Conservation (phyloP, 345 rosid species). For the Lumnitzera racemosa region DNA sequence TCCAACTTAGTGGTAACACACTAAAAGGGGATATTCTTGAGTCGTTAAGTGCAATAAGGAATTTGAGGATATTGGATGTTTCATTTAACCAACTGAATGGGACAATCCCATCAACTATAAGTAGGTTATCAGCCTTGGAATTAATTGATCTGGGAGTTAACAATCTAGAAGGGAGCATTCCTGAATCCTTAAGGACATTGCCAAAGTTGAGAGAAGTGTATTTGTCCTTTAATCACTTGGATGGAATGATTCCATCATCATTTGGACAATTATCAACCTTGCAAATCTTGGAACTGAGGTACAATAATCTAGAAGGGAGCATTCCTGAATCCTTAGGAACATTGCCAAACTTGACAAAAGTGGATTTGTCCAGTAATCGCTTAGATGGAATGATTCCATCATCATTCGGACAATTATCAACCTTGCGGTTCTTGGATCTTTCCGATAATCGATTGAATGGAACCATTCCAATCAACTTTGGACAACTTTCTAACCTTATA, state of each 20-base stretch:
- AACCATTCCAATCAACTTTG: background rate
- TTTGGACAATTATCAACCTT: background rate
- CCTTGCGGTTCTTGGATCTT: background rate
- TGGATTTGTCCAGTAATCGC: background rate
- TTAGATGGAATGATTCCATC: background rate
- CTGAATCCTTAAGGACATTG: background rate
- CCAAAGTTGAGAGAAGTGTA: background rate
- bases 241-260: background rate
- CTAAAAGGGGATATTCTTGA: too few species aligned
- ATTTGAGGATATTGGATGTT: background rate
- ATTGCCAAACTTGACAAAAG: background rate
- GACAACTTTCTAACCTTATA: constrained; percentile 1
- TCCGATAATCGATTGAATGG: constrained; percentile 1
- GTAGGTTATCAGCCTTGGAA: too few species aligned
- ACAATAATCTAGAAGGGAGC: background rate
- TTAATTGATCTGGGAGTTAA: too few species aligned
- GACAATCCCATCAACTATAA: background rate
- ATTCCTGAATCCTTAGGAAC: background rate
- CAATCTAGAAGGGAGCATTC: too few species aligned
- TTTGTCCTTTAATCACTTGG: background rate
- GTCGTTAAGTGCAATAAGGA: background rate
- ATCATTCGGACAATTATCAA: background rate
- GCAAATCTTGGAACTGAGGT: too few species aligned
- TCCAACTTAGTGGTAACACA: background rate
- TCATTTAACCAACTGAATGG: background rate